These are phyloP conservation scores for Ochetophila trinervis DNA, from an alignment of 306 rosid genomes.

Conservation along the genomic window DNA sequence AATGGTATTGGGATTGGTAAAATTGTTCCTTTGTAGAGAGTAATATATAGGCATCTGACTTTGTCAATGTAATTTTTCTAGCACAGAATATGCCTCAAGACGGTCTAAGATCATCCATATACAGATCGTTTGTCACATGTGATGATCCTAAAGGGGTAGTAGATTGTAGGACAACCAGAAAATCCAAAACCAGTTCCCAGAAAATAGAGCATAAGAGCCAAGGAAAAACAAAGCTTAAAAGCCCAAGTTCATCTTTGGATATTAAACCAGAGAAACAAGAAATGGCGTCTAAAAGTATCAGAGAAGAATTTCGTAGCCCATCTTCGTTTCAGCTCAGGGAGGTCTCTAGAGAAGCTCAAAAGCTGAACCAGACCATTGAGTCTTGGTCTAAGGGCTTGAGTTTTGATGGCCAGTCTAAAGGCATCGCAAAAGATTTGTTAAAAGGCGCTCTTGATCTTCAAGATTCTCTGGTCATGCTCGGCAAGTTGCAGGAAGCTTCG, in stretches of 20 bases:
- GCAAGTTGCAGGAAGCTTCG: slow-evolving; percentile 74
- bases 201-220: slow-evolving; percentile 52
- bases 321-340: slow-evolving; percentile 69
- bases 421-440: slow-evolving; percentile 67
- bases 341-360: slow-evolving; percentile 66
- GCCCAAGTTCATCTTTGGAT: slow-evolving; percentile 21
- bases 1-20: slow-evolving; percentile 12
- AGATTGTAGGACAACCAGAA: slow-evolving; percentile 65
- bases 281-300: slow-evolving; percentile 33
- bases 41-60: slow-evolving; percentile 23
- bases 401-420: slow-evolving; percentile 47
- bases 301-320: slow-evolving; percentile 35
- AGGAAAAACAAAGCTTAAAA: slow-evolving; percentile 38
- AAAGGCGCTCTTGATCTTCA: slow-evolving; percentile 83
- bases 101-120: slow-evolving; percentile 52
- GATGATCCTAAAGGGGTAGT: slow-evolving; percentile 91
- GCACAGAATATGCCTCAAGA: slow-evolving; percentile 60
- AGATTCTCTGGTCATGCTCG: slow-evolving; percentile 64
- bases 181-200: slow-evolving; percentile 43
- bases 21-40: slow-evolving; percentile 10
- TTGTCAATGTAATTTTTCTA: slow-evolving; percentile 39
- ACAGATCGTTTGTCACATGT: slow-evolving; percentile 77
- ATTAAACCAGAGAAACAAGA: slow-evolving; percentile 34
- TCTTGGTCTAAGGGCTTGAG: slow-evolving; percentile 65
- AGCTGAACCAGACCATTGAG: slow-evolving; percentile 70